These are phyloP conservation scores for Acacia crassicarpa DNA, from an alignment of 306 rosid genomes.

Conservation along the genomic window DNA sequence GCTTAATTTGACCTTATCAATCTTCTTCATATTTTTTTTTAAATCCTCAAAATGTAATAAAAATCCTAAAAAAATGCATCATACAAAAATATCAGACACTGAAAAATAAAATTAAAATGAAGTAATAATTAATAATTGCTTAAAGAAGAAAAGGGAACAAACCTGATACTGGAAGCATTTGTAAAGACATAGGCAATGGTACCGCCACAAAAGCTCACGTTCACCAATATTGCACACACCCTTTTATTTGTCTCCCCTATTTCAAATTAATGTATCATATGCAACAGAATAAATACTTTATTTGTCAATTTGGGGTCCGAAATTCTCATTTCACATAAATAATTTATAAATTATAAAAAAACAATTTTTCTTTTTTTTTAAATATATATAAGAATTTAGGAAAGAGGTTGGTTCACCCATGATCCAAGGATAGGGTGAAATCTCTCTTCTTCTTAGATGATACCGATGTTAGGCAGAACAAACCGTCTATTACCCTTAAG, in stretches of 20 bases:
- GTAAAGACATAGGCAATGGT: constrained; percentile 1
- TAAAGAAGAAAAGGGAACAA: background rate
- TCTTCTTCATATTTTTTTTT: too few species aligned
- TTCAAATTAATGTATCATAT: background rate
- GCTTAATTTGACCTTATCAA: background rate
- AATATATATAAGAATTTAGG: too few species aligned
- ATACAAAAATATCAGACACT: background rate
- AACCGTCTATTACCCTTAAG: too few species aligned
- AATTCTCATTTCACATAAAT: background rate
- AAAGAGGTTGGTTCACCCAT: too few species aligned
- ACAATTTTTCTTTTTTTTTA: too few species aligned
- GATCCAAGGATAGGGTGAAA: too few species aligned
- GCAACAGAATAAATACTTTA: background rate
- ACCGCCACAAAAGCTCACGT: background rate
- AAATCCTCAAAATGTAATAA: background rate
- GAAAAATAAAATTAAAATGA: too few species aligned
- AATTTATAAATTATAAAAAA: background rate
- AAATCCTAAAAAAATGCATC: background rate
- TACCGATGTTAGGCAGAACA: too few species aligned
- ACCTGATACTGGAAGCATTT: constrained; percentile 8
- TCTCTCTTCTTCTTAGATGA: too few species aligned
- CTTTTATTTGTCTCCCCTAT: background rate
- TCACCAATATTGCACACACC: background rate
- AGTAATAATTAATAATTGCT: too few species aligned
- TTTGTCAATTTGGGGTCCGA: background rate